Evolutionary conservation across 176 grass and related monocot genomes (phyloP).

Genomic region (Musa troglodytarum): DNA sequence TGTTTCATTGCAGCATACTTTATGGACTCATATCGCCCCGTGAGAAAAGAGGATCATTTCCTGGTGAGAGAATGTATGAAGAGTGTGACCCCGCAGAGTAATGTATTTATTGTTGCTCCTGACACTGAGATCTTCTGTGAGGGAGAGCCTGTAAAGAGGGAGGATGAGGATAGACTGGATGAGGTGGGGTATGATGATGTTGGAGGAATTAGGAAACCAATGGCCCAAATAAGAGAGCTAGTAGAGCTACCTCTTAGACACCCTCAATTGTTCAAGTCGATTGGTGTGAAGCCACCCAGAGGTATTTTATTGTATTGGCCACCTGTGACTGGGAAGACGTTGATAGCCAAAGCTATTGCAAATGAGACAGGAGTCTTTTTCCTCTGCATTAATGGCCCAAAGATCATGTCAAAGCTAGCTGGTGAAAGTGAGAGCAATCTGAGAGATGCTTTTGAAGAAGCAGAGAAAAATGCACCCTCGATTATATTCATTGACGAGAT

Average conservation of each 20-base stretch:
- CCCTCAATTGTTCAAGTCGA: constrained; percentile 74
- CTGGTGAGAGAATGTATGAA: constrained; percentile 77
- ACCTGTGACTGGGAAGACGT: too few species aligned
- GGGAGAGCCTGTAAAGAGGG: constrained; percentile 68
- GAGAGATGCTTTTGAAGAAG: too few species aligned
- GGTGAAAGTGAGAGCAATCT: too few species aligned
- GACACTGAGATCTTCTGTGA: constrained; percentile 83
- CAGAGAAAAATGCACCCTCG: too few species aligned
- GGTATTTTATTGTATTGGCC: too few species aligned
- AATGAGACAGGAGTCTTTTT: too few species aligned
- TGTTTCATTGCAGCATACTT: constrained; percentile 61
- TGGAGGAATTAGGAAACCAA: constrained; percentile 73
- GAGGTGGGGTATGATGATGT: constrained; percentile 90
- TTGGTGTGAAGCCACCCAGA: constrained; percentile 79
- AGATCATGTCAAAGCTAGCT: too few species aligned
- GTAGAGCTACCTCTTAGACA: constrained; percentile 76
- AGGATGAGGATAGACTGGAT: too few species aligned
- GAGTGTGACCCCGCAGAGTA: constrained; percentile 72
- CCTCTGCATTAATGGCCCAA: too few species aligned
- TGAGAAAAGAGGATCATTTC: too few species aligned
- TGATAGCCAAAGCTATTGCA: too few species aligned
- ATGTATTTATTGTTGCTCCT: constrained; percentile 68
- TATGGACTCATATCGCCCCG: constrained; percentile 59
- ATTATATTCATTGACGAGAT: too few species aligned
- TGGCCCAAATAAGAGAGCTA: constrained; percentile 85